phyloP scores from a whole-genome alignment of 2,329 filamentous ascomycete genomes.

The Aspergillus versicolor region DNA sequence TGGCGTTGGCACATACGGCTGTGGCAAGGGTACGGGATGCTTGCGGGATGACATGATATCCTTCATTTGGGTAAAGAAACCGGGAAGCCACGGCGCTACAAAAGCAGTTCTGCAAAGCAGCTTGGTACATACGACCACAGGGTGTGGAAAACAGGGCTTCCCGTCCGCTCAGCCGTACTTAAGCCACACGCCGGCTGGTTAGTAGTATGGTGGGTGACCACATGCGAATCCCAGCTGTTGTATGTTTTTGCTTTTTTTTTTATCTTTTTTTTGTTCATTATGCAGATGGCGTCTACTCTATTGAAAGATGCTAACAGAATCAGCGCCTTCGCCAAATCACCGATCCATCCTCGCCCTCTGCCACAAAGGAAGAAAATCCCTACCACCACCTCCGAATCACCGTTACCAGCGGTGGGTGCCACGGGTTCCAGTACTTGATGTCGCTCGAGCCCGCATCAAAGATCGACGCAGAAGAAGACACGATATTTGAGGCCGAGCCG shows the following conservation, averaged over 20 bases:
- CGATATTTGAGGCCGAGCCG: slow-evolving; percentile 70
- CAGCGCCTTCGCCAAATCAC: slow-evolving; percentile 75
- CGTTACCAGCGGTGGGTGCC: slow-evolving; percentile 91
- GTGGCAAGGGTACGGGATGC: slow-evolving; percentile 1
- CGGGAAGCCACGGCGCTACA: slow-evolving; percentile 7
- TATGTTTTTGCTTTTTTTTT: slow-evolving; percentile 39
- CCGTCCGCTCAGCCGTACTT: slow-evolving; percentile 49
- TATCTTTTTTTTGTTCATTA: not conserved
- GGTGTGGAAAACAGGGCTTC: slow-evolving; percentile 49
- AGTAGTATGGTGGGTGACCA: slow-evolving; percentile 50
- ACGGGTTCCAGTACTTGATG: slow-evolving; percentile 98
- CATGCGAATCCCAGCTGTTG: slow-evolving; percentile 47
- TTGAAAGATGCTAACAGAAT: not conserved
- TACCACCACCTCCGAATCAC: slow-evolving; percentile 84
- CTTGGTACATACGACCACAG: slow-evolving; percentile 44
- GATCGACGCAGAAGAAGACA: slow-evolving; percentile 74
- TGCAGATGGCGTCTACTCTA: not conserved
- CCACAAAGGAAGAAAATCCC: slow-evolving; percentile 59
- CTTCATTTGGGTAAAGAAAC: not conserved
- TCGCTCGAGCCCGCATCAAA: slow-evolving; percentile 64
- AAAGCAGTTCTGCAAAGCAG: slow-evolving; percentile 7
- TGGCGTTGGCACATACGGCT: not conserved
- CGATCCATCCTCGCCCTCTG: slow-evolving; percentile 40
- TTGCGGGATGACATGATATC: not conserved
- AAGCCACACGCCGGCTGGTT: slow-evolving; percentile 47